These are phyloP conservation scores for Camillea tinctor DNA, from an alignment of 2,329 filamentous ascomycete genomes.

Conservation along the genomic window DNA sequence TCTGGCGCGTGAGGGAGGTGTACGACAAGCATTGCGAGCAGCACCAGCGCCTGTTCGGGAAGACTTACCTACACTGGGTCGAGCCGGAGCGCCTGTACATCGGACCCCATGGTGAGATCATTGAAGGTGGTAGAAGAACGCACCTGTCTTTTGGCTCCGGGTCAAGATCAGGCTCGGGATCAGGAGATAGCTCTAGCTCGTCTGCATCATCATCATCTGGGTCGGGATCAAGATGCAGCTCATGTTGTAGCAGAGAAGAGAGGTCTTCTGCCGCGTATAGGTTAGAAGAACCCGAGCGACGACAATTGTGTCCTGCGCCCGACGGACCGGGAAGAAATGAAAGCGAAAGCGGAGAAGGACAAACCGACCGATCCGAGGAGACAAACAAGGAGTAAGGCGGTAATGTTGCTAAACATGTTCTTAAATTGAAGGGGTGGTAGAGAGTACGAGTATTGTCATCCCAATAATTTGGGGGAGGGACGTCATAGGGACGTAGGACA, in stretches of 20 bases:
- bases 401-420: background rate
- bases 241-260: background rate
- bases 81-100: background rate
- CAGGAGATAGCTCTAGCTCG: too few relatives aligned
- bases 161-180: background rate
- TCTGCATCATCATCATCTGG: background rate
- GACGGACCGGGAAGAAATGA: background rate
- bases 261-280: background rate
- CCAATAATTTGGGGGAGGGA: too few relatives aligned
- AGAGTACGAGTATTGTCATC: too few relatives aligned
- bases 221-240: background rate
- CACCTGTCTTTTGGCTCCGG: background rate
- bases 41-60: conserved; percentile 2
- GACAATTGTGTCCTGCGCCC: too few relatives aligned
- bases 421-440: background rate
- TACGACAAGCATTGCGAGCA: conserved; percentile 16
- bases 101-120: background rate
- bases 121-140: background rate
- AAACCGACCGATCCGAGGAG: background rate
- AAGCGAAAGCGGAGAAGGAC: background rate
- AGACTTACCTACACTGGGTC: background rate
- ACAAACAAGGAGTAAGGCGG: background rate
- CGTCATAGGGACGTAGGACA: too few relatives aligned
- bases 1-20: conserved; percentile 11
- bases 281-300: background rate